Conservation (phyloP, 2,329 filamentous ascomycete species). For the Aschersonia sp. region DNA sequence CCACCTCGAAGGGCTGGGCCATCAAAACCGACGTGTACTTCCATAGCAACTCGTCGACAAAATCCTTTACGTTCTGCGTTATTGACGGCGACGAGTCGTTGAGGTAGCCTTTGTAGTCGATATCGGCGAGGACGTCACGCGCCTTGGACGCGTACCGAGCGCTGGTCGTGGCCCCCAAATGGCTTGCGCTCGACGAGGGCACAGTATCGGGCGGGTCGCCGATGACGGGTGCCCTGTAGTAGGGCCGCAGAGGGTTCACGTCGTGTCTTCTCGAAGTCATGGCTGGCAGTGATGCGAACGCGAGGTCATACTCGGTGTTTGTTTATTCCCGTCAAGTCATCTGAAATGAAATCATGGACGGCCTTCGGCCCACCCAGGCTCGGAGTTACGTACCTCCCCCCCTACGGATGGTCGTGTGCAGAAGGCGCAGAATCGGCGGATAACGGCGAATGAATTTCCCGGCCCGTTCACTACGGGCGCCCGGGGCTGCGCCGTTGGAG, state of each 20-base stretch:
- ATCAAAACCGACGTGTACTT: constrained; percentile 83
- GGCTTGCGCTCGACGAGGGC: constrained; percentile 25
- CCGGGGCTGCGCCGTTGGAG: too few species aligned
- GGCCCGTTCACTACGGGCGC: neutral
- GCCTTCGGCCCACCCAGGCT: too few species aligned
- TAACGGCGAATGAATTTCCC: constrained; percentile 20
- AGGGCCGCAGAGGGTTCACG: constrained; percentile 52
- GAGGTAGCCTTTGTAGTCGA: constrained; percentile 84
- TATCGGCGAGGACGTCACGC: constrained; percentile 73
- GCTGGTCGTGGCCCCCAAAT: constrained; percentile 5
- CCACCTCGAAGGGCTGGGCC: constrained; percentile 92
- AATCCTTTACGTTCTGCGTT: constrained; percentile 57
- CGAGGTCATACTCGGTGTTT: constrained; percentile 1
- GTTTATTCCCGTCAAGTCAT: too few species aligned
- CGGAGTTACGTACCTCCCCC: too few species aligned
- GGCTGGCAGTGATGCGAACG: constrained; percentile 10
- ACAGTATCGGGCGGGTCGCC: constrained; percentile 27
- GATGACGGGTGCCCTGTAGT: constrained; percentile 50
- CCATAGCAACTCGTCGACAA: constrained; percentile 77
- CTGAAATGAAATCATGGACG: too few species aligned
- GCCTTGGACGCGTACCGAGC: constrained; percentile 37
- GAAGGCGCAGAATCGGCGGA: neutral
- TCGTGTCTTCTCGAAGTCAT: constrained; percentile 32
- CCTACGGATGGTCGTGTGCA: too few species aligned
- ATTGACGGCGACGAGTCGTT: constrained; percentile 61